Evolutionary conservation across 202 grass and related monocot species (phyloP), one percentile per base, ranked within the genome.

Genomic region (Saccharum hybrid): DNA sequence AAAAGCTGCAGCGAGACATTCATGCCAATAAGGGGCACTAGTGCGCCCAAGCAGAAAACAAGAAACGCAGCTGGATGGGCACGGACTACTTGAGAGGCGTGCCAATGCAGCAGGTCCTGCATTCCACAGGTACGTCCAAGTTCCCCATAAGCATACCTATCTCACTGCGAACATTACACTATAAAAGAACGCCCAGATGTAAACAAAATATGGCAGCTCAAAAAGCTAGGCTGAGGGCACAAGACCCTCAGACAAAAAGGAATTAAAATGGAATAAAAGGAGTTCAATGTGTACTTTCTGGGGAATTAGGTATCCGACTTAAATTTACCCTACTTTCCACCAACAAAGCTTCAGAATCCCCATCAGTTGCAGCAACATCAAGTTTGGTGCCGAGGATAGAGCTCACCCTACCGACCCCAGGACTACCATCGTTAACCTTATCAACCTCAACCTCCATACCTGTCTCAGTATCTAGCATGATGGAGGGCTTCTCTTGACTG

Each of bases 271-370:
- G 80, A 88, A 91, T 91, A 59, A 87, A 83, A 86, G 85, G 88
- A 72, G 86, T 94, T 97, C 94, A 97, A 94, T 97, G 94, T 97
- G 94, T 97, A 97, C 74, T 97, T 97, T 92, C 88, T 74, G 86
- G 86, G 82, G 84, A 89, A 97, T 94, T 90, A 94, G 90, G 94
- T 97, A 97, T 97, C 94, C 89, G 87, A 84, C 89, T 97, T 90
- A 97, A 92, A 94, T 91, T 91, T 92, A 91, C 83, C 82, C 85
- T 92, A 90, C 82, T 82, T 71, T 77, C 86, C 83, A 76, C 90
- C 90, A 86, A 85, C 68, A 92, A 84, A 78, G 85, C 88, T 82
- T 91, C 88, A 90, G 90, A 76, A 85, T 92, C 86, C 69, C 87
- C 60, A 89, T 75, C 83, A 73, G 82, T 85, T 81, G 74, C 72